These are phyloP conservation scores for Selenicereus undatus DNA, from an alignment of 148 eudicot genomes.

Conservation along the genomic window DNA sequence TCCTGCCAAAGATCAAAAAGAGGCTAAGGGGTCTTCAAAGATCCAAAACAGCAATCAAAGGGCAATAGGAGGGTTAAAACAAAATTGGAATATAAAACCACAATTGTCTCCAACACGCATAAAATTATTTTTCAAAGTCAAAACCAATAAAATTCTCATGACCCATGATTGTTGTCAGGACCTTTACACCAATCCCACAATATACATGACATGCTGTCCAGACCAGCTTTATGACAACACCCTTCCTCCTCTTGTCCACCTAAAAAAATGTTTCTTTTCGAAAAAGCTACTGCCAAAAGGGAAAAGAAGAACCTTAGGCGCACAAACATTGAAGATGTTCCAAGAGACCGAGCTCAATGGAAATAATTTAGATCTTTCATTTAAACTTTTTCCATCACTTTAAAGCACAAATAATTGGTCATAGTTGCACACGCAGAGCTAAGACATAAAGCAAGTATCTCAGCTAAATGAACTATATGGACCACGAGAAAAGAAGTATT, in stretches of 20 bases:
- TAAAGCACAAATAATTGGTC: background rate
- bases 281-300: background rate
- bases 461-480: background rate
- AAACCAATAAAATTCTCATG: background rate
- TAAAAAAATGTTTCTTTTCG: no score
- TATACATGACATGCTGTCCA: background rate
- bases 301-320: no score
- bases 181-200: background rate
- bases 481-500: background rate
- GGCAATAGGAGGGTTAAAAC: background rate
- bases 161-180: background rate
- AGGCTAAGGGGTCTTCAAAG: background rate
- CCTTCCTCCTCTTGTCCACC: no score
- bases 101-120: background rate
- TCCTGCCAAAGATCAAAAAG: conserved; percentile 36
- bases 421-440: background rate
- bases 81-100: background rate
- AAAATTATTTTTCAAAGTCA: background rate
- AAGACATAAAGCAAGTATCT: background rate
- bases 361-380: background rate
- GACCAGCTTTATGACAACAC: no score
- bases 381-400: no score
- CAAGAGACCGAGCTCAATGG: background rate
- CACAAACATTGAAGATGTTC: background rate
- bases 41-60: background rate